Conservation (phyloP, 2,329 filamentous ascomycete species). For the Chaetomium globosum region DNA sequence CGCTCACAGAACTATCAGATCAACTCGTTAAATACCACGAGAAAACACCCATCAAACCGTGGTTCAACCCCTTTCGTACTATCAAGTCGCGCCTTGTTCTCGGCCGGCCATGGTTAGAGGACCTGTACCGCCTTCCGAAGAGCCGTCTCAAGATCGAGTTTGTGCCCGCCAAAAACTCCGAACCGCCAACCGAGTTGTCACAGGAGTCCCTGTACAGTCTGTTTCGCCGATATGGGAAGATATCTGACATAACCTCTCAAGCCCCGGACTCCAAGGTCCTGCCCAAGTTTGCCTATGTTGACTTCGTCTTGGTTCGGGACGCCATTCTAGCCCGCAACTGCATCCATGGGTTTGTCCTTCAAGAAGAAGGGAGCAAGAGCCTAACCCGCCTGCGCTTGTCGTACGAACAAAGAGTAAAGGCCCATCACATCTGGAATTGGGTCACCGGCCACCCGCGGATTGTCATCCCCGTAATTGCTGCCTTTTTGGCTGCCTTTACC, state of each 20-base stretch:
- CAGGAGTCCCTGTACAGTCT: slow-evolving; percentile 86
- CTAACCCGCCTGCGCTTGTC: slow-evolving; percentile 79
- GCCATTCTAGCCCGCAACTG: slow-evolving; percentile 91
- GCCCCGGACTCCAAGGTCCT: slow-evolving; percentile 82
- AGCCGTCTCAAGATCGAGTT: slow-evolving; percentile 81
- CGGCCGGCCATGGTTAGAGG: slow-evolving; percentile 91
- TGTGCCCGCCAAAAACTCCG: slow-evolving; percentile 69
- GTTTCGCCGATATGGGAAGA: slow-evolving; percentile 87
- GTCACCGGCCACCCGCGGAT: slow-evolving; percentile 82
- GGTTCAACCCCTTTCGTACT: slow-evolving; percentile 81
- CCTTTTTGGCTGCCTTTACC: slow-evolving; percentile 77
- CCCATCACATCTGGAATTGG: slow-evolving; percentile 85
- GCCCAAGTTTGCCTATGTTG: slow-evolving; percentile 77
- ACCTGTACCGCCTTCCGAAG: slow-evolving; percentile 81
- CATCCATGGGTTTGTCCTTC: slow-evolving; percentile 78
- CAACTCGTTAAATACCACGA: slow-evolving; percentile 65
- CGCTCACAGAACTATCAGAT: slow-evolving; percentile 38
- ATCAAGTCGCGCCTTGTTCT: slow-evolving; percentile 74
- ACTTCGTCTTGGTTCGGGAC: slow-evolving; percentile 72
- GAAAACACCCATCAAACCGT: slow-evolving; percentile 75
- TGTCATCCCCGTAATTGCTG: slow-evolving; percentile 79
- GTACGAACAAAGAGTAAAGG: slow-evolving; percentile 78
- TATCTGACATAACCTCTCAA: slow-evolving; percentile 81
- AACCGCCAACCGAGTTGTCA: slow-evolving; percentile 65
- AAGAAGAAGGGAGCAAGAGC: slow-evolving; percentile 70